Conservation (phyloP, 768 basidiomycete species). For the Pleurotus pulmonarius region DNA sequence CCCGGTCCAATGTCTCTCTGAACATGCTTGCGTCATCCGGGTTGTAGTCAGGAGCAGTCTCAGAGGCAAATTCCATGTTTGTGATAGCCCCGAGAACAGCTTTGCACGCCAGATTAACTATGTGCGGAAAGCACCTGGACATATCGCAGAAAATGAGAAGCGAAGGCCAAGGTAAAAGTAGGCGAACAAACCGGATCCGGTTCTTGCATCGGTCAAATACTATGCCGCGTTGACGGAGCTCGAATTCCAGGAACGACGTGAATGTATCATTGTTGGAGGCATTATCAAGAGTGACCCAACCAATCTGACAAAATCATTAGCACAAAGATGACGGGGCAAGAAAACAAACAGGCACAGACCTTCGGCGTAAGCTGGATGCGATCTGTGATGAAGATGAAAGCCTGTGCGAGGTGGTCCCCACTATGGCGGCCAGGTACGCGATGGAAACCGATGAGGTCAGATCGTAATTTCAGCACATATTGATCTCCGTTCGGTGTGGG, state of each 20-base stretch:
- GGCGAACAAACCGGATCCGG: conserved; percentile 11
- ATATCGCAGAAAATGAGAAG: too few species aligned
- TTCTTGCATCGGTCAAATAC: too few species aligned
- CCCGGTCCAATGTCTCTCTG: too few species aligned
- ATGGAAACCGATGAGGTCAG: conserved; percentile 35
- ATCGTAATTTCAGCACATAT: too few species aligned
- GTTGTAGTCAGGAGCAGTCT: conserved; percentile 2
- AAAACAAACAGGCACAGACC: conserved; percentile 12
- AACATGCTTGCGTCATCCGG: too few species aligned
- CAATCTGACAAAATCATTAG: too few species aligned
- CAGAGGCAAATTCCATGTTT: conserved; percentile 11
- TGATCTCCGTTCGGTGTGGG: too few species aligned
- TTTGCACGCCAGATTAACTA: conserved; percentile 28
- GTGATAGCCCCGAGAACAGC: conserved; percentile 23
- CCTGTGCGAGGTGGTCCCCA: conserved; percentile 31
- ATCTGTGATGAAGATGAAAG: conserved; percentile 27
- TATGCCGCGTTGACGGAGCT: too few species aligned
- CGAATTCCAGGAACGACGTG: conserved; percentile 19
- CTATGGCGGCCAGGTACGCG: conserved; percentile 30
- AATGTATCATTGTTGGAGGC: conserved; percentile 30
- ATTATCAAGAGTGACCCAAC: conserved; percentile 32
- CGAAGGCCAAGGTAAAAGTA: too few species aligned
- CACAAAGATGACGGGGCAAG: too few species aligned
- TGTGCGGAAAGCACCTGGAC: conserved; percentile 27
- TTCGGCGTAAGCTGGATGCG: conserved; percentile 20